Conservation (phyloP, 192 early-diverging fungal genomes). For the Rhizophlyctis rosea region DNA sequence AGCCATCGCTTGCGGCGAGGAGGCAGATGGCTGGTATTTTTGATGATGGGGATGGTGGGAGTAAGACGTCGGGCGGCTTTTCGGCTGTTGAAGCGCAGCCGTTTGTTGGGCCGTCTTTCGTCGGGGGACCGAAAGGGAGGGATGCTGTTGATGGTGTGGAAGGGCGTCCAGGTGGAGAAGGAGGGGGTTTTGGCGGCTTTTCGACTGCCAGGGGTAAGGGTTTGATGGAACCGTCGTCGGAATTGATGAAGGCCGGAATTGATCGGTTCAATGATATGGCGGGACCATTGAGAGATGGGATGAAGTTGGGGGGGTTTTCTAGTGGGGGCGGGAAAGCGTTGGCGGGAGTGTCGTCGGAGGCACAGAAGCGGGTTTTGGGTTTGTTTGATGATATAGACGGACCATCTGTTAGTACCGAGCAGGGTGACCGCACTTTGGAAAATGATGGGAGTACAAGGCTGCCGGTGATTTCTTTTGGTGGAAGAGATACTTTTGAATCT, state of each 20-base stretch:
- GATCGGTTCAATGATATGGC: no score
- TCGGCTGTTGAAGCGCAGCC: not conserved
- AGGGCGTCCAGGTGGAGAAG: not conserved
- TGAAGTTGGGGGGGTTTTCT: slow-evolving; percentile 7
- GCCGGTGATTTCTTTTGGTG: not conserved
- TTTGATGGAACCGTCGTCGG: no score
- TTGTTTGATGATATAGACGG: not conserved
- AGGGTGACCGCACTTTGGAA: no score
- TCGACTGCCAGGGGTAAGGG: slow-evolving; percentile 15
- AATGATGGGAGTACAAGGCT: not conserved
- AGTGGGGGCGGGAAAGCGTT: slow-evolving; percentile 17
- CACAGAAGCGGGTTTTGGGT: not conserved
- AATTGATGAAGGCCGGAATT: no score
- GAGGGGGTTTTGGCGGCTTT: slow-evolving; percentile 7
- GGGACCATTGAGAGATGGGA: not conserved
- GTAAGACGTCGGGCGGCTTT: not conserved
- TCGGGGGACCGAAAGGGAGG: not conserved
- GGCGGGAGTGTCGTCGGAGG: slow-evolving; percentile 1
- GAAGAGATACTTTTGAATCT: not conserved
- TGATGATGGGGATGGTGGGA: not conserved
- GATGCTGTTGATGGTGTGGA: not conserved
- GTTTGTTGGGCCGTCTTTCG: not conserved
- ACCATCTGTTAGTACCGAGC: no score
- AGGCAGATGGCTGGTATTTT: not conserved
- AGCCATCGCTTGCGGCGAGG: not conserved